Evolutionary conservation across 257 asterid species (phyloP).

Genomic region (Mitragyna speciosa): DNA sequence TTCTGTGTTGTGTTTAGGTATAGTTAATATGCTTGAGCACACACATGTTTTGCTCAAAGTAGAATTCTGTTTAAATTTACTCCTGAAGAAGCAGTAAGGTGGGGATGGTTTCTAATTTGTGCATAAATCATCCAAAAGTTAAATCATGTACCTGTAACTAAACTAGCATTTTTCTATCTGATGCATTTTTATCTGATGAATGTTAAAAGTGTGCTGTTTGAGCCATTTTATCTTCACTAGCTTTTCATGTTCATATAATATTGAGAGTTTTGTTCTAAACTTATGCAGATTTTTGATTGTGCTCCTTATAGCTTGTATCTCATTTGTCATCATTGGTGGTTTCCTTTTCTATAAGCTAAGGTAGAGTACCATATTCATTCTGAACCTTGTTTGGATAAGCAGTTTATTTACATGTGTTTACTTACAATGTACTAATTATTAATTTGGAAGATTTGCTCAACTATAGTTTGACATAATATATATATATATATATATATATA

Average conservation of each 20-base stretch:
- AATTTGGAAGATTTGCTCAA: neutral
- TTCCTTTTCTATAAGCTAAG: conserved; percentile 87
- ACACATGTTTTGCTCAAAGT: neutral
- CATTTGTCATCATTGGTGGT: conserved; percentile 88
- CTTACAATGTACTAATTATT: neutral
- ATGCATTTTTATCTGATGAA: neutral
- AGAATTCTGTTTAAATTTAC: neutral
- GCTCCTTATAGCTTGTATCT: conserved; percentile 76
- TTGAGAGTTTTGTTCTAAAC: conserved; percentile 5
- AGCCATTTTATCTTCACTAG: neutral
- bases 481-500: too few species aligned
- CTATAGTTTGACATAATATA: neutral
- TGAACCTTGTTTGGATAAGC: neutral
- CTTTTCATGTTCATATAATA: conserved; percentile 1
- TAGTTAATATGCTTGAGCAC: neutral
- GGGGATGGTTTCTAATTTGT: neutral
- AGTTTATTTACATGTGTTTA: neutral
- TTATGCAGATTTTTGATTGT: conserved; percentile 76
- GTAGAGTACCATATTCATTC: conserved; percentile 32
- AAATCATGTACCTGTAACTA: neutral
- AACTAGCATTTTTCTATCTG: conserved; percentile 6
- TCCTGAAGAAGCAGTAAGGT: conserved; percentile 1
- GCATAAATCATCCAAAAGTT: neutral
- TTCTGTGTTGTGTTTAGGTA: neutral
- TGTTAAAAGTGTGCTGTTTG: conserved; percentile 6